phyloP scores from a whole-genome alignment of 2,329 filamentous ascomycete species.

The Cladosporium cucumerinum region DNA sequence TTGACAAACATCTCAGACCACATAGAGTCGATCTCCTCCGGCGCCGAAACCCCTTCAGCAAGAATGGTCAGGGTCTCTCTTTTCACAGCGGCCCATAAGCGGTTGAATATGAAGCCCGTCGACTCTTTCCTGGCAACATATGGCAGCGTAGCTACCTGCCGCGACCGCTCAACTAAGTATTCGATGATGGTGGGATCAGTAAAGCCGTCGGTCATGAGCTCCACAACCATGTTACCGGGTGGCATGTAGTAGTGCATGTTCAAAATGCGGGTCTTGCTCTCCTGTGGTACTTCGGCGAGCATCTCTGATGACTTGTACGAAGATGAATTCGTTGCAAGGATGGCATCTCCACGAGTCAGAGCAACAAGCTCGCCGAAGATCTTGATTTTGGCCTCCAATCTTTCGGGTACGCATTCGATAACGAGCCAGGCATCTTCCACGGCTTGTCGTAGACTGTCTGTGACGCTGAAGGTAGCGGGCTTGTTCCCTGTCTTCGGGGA shows the following conservation, averaged over 20 bases:
- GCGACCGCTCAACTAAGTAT: conserved; percentile 43
- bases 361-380: conserved; percentile 48
- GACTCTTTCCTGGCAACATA: conserved; percentile 48
- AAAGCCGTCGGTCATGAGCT: conserved; percentile 52
- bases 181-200: conserved; percentile 45
- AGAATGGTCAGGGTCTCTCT: conserved; percentile 50
- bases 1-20: conserved; percentile 39
- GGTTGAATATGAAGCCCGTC: conserved; percentile 55
- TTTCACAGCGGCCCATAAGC: conserved; percentile 57
- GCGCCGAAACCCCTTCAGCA: conserved; percentile 48
- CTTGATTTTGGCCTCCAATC: conserved; percentile 47
- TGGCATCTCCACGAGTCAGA: conserved; percentile 43
- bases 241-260: conserved; percentile 55
- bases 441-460: conserved; percentile 39
- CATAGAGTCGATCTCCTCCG: conserved; percentile 49
- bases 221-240: conserved; percentile 41
- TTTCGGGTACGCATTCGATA: conserved; percentile 54
- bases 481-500: conserved; percentile 16
- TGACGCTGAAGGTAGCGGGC: conserved; percentile 32
- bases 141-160: conserved; percentile 40
- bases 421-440: conserved; percentile 51
- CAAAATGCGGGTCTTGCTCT: conserved; percentile 40
- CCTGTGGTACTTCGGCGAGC: conserved; percentile 41
- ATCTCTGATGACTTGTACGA: conserved; percentile 53
- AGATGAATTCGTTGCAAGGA: conserved; percentile 52